A percentile compares a stretch with the other conserved stretches of the same genome.
These are phyloP conservation scores for Populus pruinosa DNA, from an alignment of 345 rosid species.

Conservation along the genomic window DNA sequence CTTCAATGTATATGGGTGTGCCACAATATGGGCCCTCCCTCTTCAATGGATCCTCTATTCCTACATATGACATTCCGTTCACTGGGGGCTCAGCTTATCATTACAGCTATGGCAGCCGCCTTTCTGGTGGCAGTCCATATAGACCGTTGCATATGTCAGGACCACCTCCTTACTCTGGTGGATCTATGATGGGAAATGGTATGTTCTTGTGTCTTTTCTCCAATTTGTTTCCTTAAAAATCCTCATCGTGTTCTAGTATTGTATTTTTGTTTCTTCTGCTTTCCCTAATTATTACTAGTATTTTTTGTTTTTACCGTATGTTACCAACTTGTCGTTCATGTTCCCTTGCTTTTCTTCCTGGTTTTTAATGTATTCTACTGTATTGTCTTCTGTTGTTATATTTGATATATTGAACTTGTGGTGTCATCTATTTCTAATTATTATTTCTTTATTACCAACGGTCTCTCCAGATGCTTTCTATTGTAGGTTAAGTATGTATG, in stretches of 20 bases:
- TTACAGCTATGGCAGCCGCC: conserved; percentile 65
- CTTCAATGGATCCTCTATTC: conserved; percentile 73
- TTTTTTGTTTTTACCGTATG: neutral
- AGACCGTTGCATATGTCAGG: conserved; percentile 77
- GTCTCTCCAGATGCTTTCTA: neutral
- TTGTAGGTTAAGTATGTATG: neutral
- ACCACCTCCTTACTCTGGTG: conserved; percentile 80
- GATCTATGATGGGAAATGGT: conserved; percentile 89
- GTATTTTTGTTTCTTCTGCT: neutral
- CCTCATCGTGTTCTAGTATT: neutral
- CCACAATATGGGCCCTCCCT: conserved; percentile 89
- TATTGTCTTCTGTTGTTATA: neutral
- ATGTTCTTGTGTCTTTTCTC: neutral
- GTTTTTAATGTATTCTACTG: neutral
- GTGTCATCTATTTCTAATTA: neutral
- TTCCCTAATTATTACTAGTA: neutral
- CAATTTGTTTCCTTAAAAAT: neutral
- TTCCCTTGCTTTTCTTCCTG: neutral
- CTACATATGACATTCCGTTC: conserved; percentile 85
- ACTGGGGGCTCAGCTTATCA: conserved; percentile 93
- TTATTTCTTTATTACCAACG: neutral
- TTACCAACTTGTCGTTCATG: neutral
- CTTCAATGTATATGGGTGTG: conserved; percentile 82
- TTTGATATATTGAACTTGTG: neutral
- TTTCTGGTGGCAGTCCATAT: conserved; percentile 82